These are phyloP conservation scores for Jaapia argillacea DNA, from an alignment of 768 basidiomycete species.

Conservation along the genomic window DNA sequence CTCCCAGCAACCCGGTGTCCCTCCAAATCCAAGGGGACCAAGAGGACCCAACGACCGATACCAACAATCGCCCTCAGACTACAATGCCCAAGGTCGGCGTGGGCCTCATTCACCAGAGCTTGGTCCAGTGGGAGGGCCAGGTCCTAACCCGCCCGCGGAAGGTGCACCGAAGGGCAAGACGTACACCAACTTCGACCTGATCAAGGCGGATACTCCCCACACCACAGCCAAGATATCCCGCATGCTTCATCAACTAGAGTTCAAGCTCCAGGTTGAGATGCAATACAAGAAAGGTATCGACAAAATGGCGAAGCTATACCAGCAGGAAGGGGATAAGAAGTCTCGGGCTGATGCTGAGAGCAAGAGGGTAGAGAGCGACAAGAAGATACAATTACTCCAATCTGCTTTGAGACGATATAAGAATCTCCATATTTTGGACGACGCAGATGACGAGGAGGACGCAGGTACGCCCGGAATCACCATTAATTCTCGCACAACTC, in stretches of 20 bases:
- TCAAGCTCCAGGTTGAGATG: conserved; percentile 96
- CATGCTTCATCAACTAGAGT: conserved; percentile 98
- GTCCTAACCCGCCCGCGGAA: conserved; percentile 11
- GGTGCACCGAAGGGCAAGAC: conserved; percentile 45
- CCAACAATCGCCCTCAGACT: neutral
- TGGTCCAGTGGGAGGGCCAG: conserved; percentile 5
- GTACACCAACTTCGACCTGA: conserved; percentile 84
- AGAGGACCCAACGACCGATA: neutral
- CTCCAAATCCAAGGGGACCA: neutral
- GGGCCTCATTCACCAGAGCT: conserved; percentile 13
- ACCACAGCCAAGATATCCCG: conserved; percentile 93
- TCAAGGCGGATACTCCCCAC: conserved; percentile 95
- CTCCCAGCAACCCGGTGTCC: conserved; percentile 5
- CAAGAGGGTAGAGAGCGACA: conserved; percentile 91
- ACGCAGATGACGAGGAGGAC: conserved; percentile 66
- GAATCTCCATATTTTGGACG: conserved; percentile 89
- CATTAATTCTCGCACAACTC: neutral
- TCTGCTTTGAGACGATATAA: conserved; percentile 93
- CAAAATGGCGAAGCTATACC: conserved; percentile 96
- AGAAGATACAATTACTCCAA: conserved; percentile 90
- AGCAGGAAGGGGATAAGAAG: conserved; percentile 96
- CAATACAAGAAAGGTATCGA: conserved; percentile 98
- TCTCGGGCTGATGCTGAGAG: conserved; percentile 87
- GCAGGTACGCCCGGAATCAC: conserved; percentile 45
- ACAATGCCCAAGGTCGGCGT: neutral